A percentile compares a stretch with the other conserved stretches of the same genome.
These are phyloP conservation scores for Chaetomiaceae sp. DNA, from an alignment of 2,329 filamentous ascomycete species.

Conservation along the genomic window DNA sequence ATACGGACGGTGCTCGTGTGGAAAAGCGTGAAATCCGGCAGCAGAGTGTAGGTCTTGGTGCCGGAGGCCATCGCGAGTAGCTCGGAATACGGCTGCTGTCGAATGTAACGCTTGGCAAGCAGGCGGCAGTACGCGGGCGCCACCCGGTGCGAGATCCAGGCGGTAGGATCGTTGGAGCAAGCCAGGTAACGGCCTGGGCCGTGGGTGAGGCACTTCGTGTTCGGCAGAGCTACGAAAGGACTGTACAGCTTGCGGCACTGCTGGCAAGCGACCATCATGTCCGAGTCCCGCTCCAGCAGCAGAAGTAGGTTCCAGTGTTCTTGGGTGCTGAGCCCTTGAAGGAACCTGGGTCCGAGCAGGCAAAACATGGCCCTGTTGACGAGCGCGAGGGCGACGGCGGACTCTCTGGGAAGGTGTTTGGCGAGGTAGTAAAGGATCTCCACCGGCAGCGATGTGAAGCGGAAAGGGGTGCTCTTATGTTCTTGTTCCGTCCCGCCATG, in stretches of 20 bases:
- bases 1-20: background rate
- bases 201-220: too few species aligned
- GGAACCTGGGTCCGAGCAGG: background rate
- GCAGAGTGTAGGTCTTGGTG: background rate
- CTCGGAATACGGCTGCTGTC: background rate
- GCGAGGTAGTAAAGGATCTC: background rate
- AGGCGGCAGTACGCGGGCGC: background rate
- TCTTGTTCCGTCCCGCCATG: background rate
- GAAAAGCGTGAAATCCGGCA: background rate
- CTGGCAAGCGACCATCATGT: constrained; percentile 3
- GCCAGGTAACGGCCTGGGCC: too few species aligned
- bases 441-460: background rate
- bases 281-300: constrained; percentile 1
- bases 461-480: background rate
- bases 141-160: background rate
- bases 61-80: background rate
- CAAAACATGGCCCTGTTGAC: background rate
- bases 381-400: background rate
- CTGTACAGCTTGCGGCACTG: background rate
- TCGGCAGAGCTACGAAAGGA: background rate
- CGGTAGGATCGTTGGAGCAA: too few species aligned
- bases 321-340: background rate
- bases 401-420: background rate
- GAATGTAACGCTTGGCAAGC: constrained; percentile 1
- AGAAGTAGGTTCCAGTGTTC: constrained; percentile 4